Conservation (phyloP, 345 rosid species). For the Combretum micranthum region DNA sequence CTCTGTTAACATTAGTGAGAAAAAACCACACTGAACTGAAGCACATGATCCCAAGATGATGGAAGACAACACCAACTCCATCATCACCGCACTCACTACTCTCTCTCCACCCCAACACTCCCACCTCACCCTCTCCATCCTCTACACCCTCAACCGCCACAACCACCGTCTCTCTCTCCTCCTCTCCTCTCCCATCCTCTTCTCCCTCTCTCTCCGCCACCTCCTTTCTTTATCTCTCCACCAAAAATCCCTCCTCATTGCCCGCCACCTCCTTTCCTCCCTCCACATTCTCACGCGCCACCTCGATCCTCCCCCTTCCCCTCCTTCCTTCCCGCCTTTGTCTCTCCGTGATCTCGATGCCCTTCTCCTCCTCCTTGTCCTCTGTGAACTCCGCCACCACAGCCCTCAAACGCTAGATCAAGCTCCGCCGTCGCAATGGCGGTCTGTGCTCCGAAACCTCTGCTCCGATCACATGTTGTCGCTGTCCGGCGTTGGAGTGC, state of each 20-base stretch:
- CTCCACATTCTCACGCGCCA: conserved; percentile 52
- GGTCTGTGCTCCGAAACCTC: conserved; percentile 23
- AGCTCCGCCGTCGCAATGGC: conserved; percentile 45
- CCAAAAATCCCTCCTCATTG: conserved; percentile 62
- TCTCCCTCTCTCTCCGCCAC: conserved; percentile 71
- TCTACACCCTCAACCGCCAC: conserved; percentile 42
- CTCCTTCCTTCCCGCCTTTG: conserved; percentile 20
- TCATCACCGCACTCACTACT: conserved; percentile 60
- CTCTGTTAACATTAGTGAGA: no score
- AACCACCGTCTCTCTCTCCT: conserved; percentile 56
- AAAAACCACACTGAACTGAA: background rate
- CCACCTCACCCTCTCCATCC: conserved; percentile 42
- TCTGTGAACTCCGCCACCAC: conserved; percentile 64
- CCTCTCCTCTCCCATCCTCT: conserved; percentile 68
- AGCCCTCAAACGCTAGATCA: conserved; percentile 43
- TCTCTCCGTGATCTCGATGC: conserved; percentile 73
- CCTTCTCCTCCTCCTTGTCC: conserved; percentile 68
- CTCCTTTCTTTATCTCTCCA: conserved; percentile 69
- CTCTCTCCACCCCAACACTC: conserved; percentile 42
- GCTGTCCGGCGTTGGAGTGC: conserved; percentile 33
- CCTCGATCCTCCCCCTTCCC: conserved; percentile 25
- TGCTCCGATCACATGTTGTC: conserved; percentile 29
- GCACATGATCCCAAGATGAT: conserved; percentile 37
- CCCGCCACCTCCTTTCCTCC: conserved; percentile 73
- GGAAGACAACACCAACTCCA: conserved; percentile 38